Evolutionary conservation across 2,329 filamentous ascomycete genomes (phyloP).

Genomic region (Taxawa tesnikishii): DNA sequence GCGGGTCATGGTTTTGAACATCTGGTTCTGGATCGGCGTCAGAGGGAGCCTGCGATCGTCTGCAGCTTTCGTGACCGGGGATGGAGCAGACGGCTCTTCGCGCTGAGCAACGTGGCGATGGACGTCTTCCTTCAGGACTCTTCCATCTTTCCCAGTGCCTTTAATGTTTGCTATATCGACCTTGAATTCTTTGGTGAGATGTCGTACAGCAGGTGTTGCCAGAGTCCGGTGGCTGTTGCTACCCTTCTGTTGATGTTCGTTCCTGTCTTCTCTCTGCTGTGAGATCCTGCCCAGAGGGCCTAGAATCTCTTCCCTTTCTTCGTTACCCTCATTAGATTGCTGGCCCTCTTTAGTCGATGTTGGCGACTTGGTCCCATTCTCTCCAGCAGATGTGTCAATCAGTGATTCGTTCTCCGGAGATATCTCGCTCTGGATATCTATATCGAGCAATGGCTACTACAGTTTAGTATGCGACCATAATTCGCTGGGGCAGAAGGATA

Average conservation of each 20-base stretch:
- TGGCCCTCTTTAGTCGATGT: constrained; percentile 8
- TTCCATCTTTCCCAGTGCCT: constrained; percentile 81
- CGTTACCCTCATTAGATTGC: constrained; percentile 1
- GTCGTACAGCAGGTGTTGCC: constrained; percentile 85
- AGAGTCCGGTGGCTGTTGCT: constrained; percentile 33
- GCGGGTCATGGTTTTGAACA: constrained; percentile 97
- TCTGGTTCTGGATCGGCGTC: constrained; percentile 71
- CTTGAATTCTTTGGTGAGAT: constrained; percentile 67
- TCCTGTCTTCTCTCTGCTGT: background rate
- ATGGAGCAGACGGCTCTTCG: constrained; percentile 18
- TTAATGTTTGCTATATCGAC: constrained; percentile 66
- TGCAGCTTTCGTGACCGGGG: constrained; percentile 16
- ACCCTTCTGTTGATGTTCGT: background rate
- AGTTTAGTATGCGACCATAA: background rate
- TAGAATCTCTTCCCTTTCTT: constrained; percentile 4
- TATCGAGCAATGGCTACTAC: constrained; percentile 70
- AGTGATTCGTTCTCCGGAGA: constrained; percentile 46
- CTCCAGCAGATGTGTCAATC: constrained; percentile 16
- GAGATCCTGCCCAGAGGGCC: constrained; percentile 2
- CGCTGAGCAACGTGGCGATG: constrained; percentile 27
- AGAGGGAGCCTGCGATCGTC: constrained; percentile 58
- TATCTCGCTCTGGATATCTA: constrained; percentile 74
- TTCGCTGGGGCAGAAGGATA: background rate
- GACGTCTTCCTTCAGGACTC: constrained; percentile 88
- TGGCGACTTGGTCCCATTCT: constrained; percentile 1